Conservation (phyloP, 129 eudicot genomes). For the Erigeron canadensis region DNA sequence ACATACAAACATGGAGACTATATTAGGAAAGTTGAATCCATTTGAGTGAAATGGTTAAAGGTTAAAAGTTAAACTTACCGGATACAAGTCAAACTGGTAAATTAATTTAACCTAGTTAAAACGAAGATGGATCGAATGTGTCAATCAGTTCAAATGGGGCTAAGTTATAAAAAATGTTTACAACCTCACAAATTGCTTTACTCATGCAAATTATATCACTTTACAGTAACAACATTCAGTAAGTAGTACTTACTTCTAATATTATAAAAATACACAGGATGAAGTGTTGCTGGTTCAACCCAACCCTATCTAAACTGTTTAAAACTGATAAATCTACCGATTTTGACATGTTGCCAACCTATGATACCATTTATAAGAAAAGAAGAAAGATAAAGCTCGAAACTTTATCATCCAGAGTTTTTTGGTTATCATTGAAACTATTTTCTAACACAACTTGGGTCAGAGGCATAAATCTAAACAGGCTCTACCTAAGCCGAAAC, state of each 20-base stretch:
- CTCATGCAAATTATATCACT: not conserved
- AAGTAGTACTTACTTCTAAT: not conserved
- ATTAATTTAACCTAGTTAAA: not conserved
- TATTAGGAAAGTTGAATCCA: not conserved
- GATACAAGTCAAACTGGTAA: not conserved
- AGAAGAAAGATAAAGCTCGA: no score
- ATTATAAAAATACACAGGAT: no score
- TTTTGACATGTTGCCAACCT: no score
- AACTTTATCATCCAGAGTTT: no score
- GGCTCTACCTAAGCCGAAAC: no score
- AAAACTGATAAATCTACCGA: no score
- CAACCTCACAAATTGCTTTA: not conserved
- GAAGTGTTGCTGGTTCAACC: no score
- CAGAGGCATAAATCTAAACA: no score
- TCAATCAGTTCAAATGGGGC: not conserved
- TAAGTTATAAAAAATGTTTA: not conserved
- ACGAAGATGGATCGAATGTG: not conserved
- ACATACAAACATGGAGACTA: not conserved
- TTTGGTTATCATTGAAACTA: no score
- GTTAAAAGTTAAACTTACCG: not conserved
- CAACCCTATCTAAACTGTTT: no score
- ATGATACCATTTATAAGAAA: no score
- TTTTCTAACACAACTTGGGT: no score
- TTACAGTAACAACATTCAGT: not conserved
- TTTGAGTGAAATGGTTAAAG: constrained; percentile 1